Conservation (phyloP, 768 basidiomycete genomes). For the Strobilomyces echinocephalus region DNA sequence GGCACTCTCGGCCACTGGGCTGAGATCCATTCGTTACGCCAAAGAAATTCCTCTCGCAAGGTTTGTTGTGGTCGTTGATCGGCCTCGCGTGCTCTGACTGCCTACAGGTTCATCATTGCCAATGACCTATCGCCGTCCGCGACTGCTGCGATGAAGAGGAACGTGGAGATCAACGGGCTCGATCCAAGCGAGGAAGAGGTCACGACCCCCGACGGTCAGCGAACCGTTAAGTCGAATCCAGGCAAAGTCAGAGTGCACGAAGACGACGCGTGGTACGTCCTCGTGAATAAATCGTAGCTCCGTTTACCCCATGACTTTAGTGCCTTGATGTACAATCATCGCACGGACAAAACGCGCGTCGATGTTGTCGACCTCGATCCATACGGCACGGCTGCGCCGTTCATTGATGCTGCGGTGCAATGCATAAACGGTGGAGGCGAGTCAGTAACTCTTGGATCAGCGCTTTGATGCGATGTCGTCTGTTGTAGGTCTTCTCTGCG, state of each 20-base stretch:
- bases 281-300: not conserved
- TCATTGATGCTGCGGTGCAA: slow-evolving; percentile 93
- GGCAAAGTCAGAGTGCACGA: slow-evolving; percentile 79
- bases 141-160: slow-evolving; percentile 78
- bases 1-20: slow-evolving; percentile 91
- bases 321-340: slow-evolving; percentile 85
- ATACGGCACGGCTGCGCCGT: slow-evolving; percentile 95
- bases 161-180: slow-evolving; percentile 78
- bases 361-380: slow-evolving; percentile 98
- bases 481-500: slow-evolving; percentile 69
- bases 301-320: slow-evolving; percentile 35
- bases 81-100: slow-evolving; percentile 6
- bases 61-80: slow-evolving; percentile 40
- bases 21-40: slow-evolving; percentile 94
- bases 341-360: slow-evolving; percentile 66
- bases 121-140: slow-evolving; percentile 89
- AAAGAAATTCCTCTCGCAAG: slow-evolving; percentile 91
- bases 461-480: not conserved
- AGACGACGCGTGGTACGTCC: slow-evolving; percentile 85
- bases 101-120: slow-evolving; percentile 86
- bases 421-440: slow-evolving; percentile 81
- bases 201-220: slow-evolving; percentile 8
- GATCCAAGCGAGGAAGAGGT: slow-evolving; percentile 31
- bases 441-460: slow-evolving; percentile 13
- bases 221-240: slow-evolving; percentile 14